phyloP scores from a whole-genome alignment of 306 rosid species.

The Corylus avellana region DNA sequence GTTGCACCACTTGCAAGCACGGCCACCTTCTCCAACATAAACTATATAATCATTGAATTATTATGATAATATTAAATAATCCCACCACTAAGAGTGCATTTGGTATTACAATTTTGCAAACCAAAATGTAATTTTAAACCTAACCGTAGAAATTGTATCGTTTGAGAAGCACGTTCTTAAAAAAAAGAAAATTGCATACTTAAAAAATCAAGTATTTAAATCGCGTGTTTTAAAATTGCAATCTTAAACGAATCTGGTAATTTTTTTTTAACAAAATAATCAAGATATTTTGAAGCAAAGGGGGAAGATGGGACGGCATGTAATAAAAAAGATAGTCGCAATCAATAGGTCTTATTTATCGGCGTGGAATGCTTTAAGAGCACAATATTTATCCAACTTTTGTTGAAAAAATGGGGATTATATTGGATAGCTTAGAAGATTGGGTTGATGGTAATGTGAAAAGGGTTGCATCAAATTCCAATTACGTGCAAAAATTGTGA shows the following conservation, averaged over 20 bases:
- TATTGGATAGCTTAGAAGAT: neutral
- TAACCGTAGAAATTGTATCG: too few species aligned
- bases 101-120: too few species aligned
- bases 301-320: neutral
- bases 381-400: neutral
- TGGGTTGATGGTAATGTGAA: neutral
- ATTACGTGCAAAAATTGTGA: constrained; percentile 15
- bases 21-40: neutral
- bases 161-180: neutral
- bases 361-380: constrained; percentile 18
- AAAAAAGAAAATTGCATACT: too few species aligned
- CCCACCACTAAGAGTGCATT: too few species aligned
- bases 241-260: too few species aligned
- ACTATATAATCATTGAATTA: neutral
- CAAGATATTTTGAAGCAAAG: neutral
- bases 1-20: neutral
- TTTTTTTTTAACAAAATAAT: too few species aligned
- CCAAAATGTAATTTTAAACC: too few species aligned
- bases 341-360: neutral
- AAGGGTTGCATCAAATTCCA: constrained; percentile 8
- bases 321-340: neutral
- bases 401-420: neutral
- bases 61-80: neutral
- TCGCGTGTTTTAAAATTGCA: too few species aligned
- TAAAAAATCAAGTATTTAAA: too few species aligned